phyloP scores from a whole-genome alignment of 805 yeast genomes.

The Saccharomycopsis guyanensis region DNA sequence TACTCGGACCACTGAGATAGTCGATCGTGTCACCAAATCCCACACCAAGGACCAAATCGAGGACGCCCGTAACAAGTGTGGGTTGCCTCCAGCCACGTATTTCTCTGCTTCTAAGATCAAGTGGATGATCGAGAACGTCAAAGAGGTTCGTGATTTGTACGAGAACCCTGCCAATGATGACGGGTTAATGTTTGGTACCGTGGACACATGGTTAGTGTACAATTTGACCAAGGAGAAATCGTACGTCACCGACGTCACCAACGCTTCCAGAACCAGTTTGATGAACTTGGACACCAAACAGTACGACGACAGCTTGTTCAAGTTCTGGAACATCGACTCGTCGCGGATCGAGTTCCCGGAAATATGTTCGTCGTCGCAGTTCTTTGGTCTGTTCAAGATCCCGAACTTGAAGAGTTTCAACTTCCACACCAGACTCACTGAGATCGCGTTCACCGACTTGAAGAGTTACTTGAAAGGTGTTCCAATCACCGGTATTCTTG shows the following conservation, averaged over 20 bases:
- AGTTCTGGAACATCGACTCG: slow-evolving; percentile 74
- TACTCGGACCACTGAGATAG: slow-evolving; percentile 72
- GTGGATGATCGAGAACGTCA: slow-evolving; percentile 82
- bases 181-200: slow-evolving; percentile 82
- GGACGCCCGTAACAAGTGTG: slow-evolving; percentile 57
- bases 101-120: slow-evolving; percentile 85
- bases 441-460: slow-evolving; percentile 44
- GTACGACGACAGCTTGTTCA: slow-evolving; percentile 69
- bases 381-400: slow-evolving; percentile 62
- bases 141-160: slow-evolving; percentile 56
- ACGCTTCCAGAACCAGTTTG: slow-evolving; percentile 86
- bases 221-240: slow-evolving; percentile 65
- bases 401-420: slow-evolving; percentile 51
- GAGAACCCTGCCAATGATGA: slow-evolving; percentile 41
- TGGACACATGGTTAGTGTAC: slow-evolving; percentile 89
- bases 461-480: slow-evolving; percentile 43
- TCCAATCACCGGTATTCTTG: slow-evolving; percentile 85
- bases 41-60: slow-evolving; percentile 49
- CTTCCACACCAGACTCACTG: slow-evolving; percentile 42
- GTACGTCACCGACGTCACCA: slow-evolving; percentile 80
- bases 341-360: slow-evolving; percentile 61
- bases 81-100: slow-evolving; percentile 84
- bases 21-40: slow-evolving; percentile 49
- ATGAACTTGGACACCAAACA: slow-evolving; percentile 71
- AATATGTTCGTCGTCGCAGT: slow-evolving; percentile 70